A percentile compares a stretch with the other conserved stretches of the same genome.
phyloP scores from a whole-genome alignment of 768 basidiomycete species.

The Mycena amicta region DNA sequence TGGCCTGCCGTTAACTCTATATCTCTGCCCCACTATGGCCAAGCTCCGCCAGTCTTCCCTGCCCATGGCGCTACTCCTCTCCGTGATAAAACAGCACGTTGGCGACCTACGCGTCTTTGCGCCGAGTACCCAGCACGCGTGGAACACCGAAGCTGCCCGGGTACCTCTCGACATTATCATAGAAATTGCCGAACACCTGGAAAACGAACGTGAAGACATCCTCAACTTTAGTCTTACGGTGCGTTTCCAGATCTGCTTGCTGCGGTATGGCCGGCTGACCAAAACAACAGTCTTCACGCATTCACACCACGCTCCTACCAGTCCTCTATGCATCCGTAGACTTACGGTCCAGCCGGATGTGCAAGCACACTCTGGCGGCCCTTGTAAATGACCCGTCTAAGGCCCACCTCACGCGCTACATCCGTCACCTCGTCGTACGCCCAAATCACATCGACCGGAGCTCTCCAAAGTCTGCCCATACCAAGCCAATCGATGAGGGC shows the following conservation, averaged over 20 bases:
- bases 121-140: neutral
- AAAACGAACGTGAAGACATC: slow-evolving; percentile 9
- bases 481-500: slow-evolving; percentile 16
- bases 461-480: slow-evolving; percentile 2
- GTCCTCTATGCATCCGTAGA: slow-evolving; percentile 23
- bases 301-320: slow-evolving; percentile 21
- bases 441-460: slow-evolving; percentile 22
- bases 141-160: neutral
- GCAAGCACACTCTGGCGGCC: slow-evolving; percentile 12
- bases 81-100: slow-evolving; percentile 15
- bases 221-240: slow-evolving; percentile 17
- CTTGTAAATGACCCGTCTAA: slow-evolving; percentile 2
- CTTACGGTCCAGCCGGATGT: slow-evolving; percentile 17
- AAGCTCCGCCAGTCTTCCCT: slow-evolving; percentile 10
- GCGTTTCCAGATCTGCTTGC: slow-evolving; percentile 1
- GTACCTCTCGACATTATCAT: slow-evolving; percentile 21
- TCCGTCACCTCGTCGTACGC: slow-evolving; percentile 17
- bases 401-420: slow-evolving; percentile 14
- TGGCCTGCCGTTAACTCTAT: too few relatives aligned
- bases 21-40: slow-evolving; percentile 15
- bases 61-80: slow-evolving; percentile 13
- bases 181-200: slow-evolving; percentile 19
- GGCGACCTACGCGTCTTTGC: slow-evolving; percentile 4
- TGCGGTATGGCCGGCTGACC: too few relatives aligned
- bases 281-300: slow-evolving; percentile 8